A percentile compares a stretch with the other conserved stretches of the same genome.
These are phyloP conservation scores for Colletotrichum sansevieriae DNA, from an alignment of 2,329 filamentous ascomycete species.

Conservation along the genomic window DNA sequence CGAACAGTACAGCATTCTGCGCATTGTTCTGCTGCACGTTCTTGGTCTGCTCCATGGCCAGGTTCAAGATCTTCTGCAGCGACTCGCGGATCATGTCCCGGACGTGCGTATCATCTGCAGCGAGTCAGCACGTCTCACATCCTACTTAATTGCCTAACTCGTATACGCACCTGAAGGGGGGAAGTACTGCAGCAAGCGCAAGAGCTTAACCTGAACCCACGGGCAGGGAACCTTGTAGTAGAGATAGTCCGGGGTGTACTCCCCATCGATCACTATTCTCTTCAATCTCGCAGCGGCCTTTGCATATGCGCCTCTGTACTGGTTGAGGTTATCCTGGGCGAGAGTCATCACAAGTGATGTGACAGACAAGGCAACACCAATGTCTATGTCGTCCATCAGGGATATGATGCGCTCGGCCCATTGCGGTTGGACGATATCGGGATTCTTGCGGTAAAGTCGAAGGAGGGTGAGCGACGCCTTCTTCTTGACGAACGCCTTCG, in stretches of 20 bases:
- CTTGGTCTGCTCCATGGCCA: constrained; percentile 93
- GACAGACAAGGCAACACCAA: constrained; percentile 94
- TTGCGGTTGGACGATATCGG: constrained; percentile 92
- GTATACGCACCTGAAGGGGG: constrained; percentile 79
- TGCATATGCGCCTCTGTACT: constrained; percentile 93
- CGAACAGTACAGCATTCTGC: constrained; percentile 96
- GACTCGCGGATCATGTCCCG: constrained; percentile 93
- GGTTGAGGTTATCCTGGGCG: constrained; percentile 92
- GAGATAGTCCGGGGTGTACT: constrained; percentile 90
- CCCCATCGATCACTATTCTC: constrained; percentile 89
- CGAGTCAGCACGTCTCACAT: constrained; percentile 15
- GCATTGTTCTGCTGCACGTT: constrained; percentile 99
- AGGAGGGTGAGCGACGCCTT: constrained; percentile 96
- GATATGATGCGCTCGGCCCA: constrained; percentile 99
- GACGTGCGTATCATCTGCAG: constrained; percentile 87
- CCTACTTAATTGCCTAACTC: constrained; percentile 49
- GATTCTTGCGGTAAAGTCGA: constrained; percentile 93
- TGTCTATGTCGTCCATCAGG: constrained; percentile 96
- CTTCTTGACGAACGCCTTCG: constrained; percentile 99
- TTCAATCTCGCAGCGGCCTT: constrained; percentile 93
- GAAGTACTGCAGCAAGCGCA: constrained; percentile 95
- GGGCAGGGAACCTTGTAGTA: constrained; percentile 99
- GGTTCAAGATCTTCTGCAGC: constrained; percentile 89
- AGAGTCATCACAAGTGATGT: constrained; percentile 96
- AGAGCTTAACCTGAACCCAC: constrained; percentile 96